Conservation (phyloP, 148 eudicot species). For the Rhododendron simsii region DNA sequence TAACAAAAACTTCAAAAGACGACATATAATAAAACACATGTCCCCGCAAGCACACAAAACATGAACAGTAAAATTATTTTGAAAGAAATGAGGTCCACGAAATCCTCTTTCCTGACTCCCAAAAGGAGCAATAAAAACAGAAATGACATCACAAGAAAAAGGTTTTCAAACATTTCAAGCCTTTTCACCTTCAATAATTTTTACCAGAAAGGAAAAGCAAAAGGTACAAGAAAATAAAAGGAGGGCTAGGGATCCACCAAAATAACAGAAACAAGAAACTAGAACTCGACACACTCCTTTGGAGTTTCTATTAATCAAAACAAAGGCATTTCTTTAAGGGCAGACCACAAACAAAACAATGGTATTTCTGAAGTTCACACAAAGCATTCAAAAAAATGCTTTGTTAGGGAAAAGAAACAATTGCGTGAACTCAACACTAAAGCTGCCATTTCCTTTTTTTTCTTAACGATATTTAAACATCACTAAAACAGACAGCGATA, state of each 20-base stretch:
- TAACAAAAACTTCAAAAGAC: neutral
- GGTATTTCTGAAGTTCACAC: neutral
- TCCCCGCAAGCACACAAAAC: neutral
- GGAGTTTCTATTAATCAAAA: neutral
- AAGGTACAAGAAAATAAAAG: neutral
- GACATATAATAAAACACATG: too few species aligned
- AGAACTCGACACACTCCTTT: neutral
- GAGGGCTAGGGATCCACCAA: neutral
- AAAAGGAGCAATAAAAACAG: neutral
- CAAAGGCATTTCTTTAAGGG: neutral
- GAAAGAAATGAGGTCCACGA: neutral
- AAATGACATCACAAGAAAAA: neutral
- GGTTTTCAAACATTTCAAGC: neutral
- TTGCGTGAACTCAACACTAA: neutral
- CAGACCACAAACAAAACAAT: neutral
- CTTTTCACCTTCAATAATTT: neutral
- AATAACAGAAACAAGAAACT: neutral
- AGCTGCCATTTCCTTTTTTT: neutral
- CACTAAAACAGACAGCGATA: neutral
- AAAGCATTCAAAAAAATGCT: neutral
- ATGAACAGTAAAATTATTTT: neutral
- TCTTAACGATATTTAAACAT: neutral
- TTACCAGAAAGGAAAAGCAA: neutral
- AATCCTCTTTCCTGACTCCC: neutral
- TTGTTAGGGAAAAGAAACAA: neutral